phyloP scores from a whole-genome alignment of 148 eudicot species.

The Rhododendron kiyosumense region DNA sequence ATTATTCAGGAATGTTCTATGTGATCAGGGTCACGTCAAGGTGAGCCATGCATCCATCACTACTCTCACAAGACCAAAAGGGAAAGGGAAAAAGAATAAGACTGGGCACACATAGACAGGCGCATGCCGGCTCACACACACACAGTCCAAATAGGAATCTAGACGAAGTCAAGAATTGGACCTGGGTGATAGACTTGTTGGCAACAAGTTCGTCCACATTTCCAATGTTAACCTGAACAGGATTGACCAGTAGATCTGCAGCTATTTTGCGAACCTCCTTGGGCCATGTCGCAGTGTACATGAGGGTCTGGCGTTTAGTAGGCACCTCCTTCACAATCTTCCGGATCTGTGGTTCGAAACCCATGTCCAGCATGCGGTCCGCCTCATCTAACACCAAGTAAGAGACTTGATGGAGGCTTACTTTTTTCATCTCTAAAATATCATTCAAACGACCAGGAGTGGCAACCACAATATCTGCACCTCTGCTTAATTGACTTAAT shows the following conservation, averaged over 20 bases:
- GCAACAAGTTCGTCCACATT: conserved; percentile 93
- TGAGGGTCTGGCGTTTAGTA: conserved; percentile 76
- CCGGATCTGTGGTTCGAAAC: conserved; percentile 96
- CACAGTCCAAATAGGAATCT: not conserved
- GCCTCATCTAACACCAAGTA: conserved; percentile 98
- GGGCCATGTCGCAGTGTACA: conserved; percentile 99
- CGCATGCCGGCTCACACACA: not conserved
- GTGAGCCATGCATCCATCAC: not conserved
- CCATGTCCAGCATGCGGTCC: conserved; percentile 99
- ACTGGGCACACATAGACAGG: not conserved
- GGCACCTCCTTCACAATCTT: conserved; percentile 95
- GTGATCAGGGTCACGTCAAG: not conserved
- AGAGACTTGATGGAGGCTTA: conserved; percentile 78
- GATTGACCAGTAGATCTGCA: conserved; percentile 69
- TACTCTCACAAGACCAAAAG: not conserved
- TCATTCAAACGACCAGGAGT: conserved; percentile 99
- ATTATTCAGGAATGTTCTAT: not conserved
- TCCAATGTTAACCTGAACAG: conserved; percentile 94
- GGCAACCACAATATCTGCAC: conserved; percentile 92
- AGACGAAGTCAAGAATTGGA: conserved; percentile 3
- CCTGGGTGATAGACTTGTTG: conserved; percentile 95
- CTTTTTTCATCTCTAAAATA: conserved; percentile 70
- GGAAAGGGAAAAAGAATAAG: not conserved
- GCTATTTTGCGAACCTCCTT: conserved; percentile 97
- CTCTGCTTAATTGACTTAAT: conserved; percentile 63